Evolutionary conservation across 148 eudicot species (phyloP), one percentile per base, ranked within the genome.

Genomic region (Chenopodium album): DNA sequence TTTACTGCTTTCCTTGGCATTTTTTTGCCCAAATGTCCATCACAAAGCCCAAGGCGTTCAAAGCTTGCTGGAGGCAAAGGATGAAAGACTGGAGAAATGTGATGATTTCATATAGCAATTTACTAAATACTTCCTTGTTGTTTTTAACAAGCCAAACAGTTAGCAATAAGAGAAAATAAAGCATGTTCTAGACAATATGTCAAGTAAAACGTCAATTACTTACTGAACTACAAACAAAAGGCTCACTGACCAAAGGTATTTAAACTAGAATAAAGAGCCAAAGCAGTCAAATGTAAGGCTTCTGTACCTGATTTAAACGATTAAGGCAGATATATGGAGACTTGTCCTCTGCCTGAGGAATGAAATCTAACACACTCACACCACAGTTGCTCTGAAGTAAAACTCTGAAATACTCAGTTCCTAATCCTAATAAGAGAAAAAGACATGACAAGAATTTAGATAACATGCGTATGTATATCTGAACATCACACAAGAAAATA

Each of bases 341-440:
- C 75, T 86, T 90, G 32, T 88, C 92, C 78, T 88, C 92, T 77
- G 82, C 76, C 37, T 80, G 86, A 84, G 98, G 98, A 80, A 87
- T 87, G 88, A 96, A 92, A 88, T 96, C 98, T 82, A 96, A 82
- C 77, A 94, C 99, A 84, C 95, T 96, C 31, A 92, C 99, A 64
- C 99, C 99, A 87, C 99, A 96, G 75, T 96, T 96, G 87, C 98
- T 96, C 87, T 96, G 99, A 81, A 96, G 93, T 85, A 96, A 84
- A 78, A 89, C 76, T 89, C 99, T 92, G 89, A 96, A 96, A 86
- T 96, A 92, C 86, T 94, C 95, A 12, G 98, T 89, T 80, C 95
- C 99, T 76, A 96, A 75, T 73, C 99, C 99, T 95, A 84, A 81
- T 79, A 41, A 81, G 26, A 41, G 34, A 81, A 78, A 26, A 14